Percentiles rank a stretch among this genome's conserved stretches.
phyloP scores from a whole-genome alignment of 306 rosid genomes.

The Lotus japonicus region DNA sequence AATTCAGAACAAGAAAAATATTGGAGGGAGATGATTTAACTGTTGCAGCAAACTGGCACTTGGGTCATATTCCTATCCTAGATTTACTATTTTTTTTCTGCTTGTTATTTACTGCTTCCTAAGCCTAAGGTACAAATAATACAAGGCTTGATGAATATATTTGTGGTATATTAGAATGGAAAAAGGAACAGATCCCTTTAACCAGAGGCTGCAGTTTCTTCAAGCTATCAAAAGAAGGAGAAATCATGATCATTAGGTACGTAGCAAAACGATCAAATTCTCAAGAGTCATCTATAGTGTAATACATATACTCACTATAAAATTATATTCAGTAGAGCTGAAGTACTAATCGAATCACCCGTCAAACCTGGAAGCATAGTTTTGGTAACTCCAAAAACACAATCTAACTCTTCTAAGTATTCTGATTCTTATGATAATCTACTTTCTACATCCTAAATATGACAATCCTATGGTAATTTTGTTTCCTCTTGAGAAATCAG shows the following conservation, averaged over 20 bases:
- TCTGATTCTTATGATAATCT: not conserved
- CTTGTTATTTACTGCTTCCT: not conserved
- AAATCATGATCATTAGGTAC: conserved; percentile 41
- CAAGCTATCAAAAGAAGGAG: conserved; percentile 41
- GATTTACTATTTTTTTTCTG: not conserved
- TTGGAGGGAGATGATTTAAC: conserved; percentile 47
- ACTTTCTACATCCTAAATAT: no score
- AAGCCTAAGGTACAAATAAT: not conserved
- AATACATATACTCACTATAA: conserved; percentile 19
- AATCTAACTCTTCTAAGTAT: not conserved
- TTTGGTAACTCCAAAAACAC: conserved; percentile 45
- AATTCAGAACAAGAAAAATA: conserved; percentile 39
- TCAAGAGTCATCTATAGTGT: not conserved
- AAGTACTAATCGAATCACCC: conserved; percentile 68
- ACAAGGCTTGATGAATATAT: not conserved
- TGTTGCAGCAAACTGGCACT: conserved; percentile 69
- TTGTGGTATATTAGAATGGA: conserved; percentile 56
- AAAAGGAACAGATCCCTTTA: conserved; percentile 56
- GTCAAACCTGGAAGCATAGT: conserved; percentile 69
- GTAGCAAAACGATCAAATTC: not conserved
- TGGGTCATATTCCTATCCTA: conserved; percentile 42
- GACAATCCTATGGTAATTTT: no score
- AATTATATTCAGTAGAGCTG: conserved; percentile 52
- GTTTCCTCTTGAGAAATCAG: conserved; percentile 29
- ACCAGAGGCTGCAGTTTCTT: conserved; percentile 87